phyloP scores from a whole-genome alignment of 306 rosid species.

The Prunus kanzakura region DNA sequence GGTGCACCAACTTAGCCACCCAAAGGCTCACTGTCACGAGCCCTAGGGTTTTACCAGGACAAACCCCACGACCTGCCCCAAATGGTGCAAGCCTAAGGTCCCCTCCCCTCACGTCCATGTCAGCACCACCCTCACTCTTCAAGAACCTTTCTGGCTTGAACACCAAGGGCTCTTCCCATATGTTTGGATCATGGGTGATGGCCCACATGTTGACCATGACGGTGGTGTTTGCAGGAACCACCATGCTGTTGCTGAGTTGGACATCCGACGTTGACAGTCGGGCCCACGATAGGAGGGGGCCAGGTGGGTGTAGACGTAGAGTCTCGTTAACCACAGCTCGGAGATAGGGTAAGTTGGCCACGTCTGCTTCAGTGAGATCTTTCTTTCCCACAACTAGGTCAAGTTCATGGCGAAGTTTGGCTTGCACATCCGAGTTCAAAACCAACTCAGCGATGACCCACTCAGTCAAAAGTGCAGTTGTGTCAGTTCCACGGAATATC shows the following conservation, averaged over 20 bases:
- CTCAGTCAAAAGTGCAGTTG: constrained; percentile 46
- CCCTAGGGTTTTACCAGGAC: constrained; percentile 49
- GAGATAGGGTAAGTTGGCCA: constrained; percentile 35
- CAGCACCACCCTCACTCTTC: constrained; percentile 23
- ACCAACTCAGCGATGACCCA: constrained; percentile 57
- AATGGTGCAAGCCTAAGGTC: constrained; percentile 52
- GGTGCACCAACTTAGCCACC: constrained; percentile 43
- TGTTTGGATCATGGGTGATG: constrained; percentile 45
- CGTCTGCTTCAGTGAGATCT: constrained; percentile 34
- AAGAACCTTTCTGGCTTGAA: constrained; percentile 49
- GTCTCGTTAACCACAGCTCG: constrained; percentile 55
- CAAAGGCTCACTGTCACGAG: constrained; percentile 38
- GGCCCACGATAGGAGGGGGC: constrained; percentile 60
- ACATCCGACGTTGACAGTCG: constrained; percentile 46
- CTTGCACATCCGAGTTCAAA: constrained; percentile 26
- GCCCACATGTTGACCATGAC: constrained; percentile 71
- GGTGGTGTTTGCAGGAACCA: constrained; percentile 42
- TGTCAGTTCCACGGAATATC: constrained; percentile 57
- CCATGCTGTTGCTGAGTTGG: constrained; percentile 50
- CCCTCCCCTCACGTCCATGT: constrained; percentile 43
- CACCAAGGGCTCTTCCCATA: constrained; percentile 38
- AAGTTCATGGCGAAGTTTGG: constrained; percentile 29
- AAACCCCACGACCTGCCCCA: constrained; percentile 53
- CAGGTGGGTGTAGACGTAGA: constrained; percentile 50
- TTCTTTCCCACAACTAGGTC: constrained; percentile 1